Evolutionary conservation across 805 yeast genomes (phyloP).

Genomic region (Cyberlindnera samutprakarnensis): DNA sequence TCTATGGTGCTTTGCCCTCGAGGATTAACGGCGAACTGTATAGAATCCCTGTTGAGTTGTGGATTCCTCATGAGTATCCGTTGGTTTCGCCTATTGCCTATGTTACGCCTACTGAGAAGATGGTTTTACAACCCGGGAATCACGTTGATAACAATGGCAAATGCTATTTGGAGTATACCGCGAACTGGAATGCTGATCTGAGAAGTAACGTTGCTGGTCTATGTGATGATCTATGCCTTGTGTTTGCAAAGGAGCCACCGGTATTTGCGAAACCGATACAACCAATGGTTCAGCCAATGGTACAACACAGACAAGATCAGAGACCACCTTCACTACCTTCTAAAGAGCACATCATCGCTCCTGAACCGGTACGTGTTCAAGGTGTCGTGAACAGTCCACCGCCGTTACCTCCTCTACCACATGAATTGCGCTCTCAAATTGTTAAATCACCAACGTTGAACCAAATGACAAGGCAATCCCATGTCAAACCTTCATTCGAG

Average conservation of each 20-base stretch:
- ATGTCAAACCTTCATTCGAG: slow-evolving; percentile 5
- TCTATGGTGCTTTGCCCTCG: slow-evolving; percentile 50
- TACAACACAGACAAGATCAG: neutral
- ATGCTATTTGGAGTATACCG: slow-evolving; percentile 59
- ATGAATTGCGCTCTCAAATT: slow-evolving; percentile 17
- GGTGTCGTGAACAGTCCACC: slow-evolving; percentile 20
- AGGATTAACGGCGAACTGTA: slow-evolving; percentile 23
- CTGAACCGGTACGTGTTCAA: neutral
- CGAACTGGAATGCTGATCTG: slow-evolving; percentile 41
- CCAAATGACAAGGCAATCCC: slow-evolving; percentile 8
- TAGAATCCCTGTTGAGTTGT: slow-evolving; percentile 56
- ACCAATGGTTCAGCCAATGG: slow-evolving; percentile 6
- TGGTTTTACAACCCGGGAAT: slow-evolving; percentile 50
- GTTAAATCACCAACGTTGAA: slow-evolving; percentile 12
- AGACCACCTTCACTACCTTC: slow-evolving; percentile 7
- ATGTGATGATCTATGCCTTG: slow-evolving; percentile 24
- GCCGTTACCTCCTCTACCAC: slow-evolving; percentile 33
- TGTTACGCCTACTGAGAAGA: slow-evolving; percentile 44
- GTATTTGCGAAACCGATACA: slow-evolving; percentile 29
- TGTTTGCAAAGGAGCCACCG: slow-evolving; percentile 38
- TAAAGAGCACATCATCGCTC: slow-evolving; percentile 1
- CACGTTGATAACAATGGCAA: slow-evolving; percentile 65
- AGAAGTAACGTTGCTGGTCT: slow-evolving; percentile 37
- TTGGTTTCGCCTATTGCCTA: slow-evolving; percentile 56
- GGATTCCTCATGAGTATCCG: slow-evolving; percentile 77